A percentile compares a stretch with the other conserved stretches of the same genome.
Conservation (phyloP, 2,329 filamentous ascomycete species). For the Trichoderma sp. region DNA sequence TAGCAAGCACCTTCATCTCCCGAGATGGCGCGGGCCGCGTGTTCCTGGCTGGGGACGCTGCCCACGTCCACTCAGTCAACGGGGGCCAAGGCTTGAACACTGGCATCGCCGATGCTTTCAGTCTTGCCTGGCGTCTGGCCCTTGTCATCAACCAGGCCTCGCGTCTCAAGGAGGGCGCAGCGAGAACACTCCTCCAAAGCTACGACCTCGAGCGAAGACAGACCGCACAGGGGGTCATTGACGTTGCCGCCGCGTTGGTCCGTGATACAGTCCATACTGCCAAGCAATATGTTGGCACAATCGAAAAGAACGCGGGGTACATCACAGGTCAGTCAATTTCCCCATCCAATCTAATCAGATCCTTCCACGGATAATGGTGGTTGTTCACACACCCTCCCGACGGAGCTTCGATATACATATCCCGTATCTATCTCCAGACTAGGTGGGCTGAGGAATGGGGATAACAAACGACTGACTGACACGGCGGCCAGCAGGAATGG, state of each 20-base stretch:
- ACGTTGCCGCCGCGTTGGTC: constrained; percentile 51
- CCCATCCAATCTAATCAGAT: neutral
- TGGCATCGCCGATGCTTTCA: constrained; percentile 58
- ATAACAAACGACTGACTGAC: neutral
- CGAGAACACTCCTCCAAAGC: constrained; percentile 42
- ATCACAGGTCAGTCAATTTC: constrained; percentile 45
- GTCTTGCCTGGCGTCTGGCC: constrained; percentile 56
- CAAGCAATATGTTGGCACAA: constrained; percentile 50
- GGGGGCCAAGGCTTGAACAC: constrained; percentile 63
- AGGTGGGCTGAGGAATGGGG: neutral
- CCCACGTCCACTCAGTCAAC: constrained; percentile 58
- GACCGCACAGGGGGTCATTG: constrained; percentile 50
- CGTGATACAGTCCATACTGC: constrained; percentile 49
- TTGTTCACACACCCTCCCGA: neutral
- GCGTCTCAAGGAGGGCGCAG: constrained; percentile 32
- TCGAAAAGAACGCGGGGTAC: constrained; percentile 52
- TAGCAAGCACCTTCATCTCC: constrained; percentile 46
- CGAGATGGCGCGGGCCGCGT: constrained; percentile 47
- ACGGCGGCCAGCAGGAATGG: constrained; percentile 40
- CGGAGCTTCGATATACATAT: neutral
- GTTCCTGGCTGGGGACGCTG: constrained; percentile 59
- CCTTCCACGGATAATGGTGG: neutral
- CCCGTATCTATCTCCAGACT: neutral
- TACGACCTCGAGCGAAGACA: constrained; percentile 50
- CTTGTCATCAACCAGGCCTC: constrained; percentile 34